Evolutionary conservation across 768 basidiomycete species (phyloP).

Genomic region (Suillus lakei): DNA sequence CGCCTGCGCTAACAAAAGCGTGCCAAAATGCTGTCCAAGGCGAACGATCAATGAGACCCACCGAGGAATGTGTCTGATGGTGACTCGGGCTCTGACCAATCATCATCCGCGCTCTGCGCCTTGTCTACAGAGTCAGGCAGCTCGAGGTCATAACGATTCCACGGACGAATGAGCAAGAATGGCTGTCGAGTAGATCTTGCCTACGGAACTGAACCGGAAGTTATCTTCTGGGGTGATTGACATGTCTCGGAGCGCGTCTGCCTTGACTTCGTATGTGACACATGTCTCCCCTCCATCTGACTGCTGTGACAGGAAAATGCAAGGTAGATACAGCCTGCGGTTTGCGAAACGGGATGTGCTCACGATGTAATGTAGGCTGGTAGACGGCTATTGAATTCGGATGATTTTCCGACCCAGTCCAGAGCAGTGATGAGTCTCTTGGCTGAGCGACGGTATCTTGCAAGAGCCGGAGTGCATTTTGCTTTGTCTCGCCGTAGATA

Average conservation of each 20-base stretch:
- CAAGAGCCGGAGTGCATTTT: neutral
- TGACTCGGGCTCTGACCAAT: neutral
- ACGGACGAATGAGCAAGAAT: neutral
- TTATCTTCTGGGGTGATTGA: constrained; percentile 1
- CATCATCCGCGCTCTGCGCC: neutral
- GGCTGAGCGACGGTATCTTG: neutral
- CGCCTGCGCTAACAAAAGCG: neutral
- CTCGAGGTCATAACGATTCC: neutral
- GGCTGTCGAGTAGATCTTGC: neutral
- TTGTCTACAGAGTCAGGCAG: neutral
- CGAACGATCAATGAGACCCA: neutral
- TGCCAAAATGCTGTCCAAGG: neutral
- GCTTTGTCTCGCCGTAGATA: neutral
- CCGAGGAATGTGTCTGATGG: neutral
- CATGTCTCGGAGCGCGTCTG: neutral
- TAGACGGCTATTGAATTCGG: neutral
- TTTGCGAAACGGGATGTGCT: neutral
- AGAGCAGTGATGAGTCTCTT: neutral
- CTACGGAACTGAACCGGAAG: neutral
- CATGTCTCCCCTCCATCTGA: neutral
- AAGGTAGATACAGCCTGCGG: neutral
- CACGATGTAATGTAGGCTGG: neutral
- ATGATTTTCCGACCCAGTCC: neutral
- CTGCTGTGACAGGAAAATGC: neutral
- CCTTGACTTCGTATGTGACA: neutral